Conservation (phyloP, 139 green algal species). For the Marvania coccoides region DNA sequence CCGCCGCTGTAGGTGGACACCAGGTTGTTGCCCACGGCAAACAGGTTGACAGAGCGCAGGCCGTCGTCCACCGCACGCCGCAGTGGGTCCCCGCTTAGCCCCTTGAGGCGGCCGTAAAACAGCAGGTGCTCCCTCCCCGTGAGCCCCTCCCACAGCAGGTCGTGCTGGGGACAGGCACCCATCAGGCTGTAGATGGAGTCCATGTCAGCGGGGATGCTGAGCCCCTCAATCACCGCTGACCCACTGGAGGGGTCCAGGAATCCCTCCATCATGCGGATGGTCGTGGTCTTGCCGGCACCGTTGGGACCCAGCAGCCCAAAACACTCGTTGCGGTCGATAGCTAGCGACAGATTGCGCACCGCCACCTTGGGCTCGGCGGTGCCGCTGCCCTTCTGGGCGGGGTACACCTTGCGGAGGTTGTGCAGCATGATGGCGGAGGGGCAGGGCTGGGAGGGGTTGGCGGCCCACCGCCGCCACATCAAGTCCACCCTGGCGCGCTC, state of each 20-base stretch:
- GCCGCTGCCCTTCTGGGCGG: constrained; percentile 13
- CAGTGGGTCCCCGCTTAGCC: constrained; percentile 37
- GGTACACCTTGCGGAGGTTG: constrained; percentile 32
- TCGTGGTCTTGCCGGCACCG: constrained; percentile 78
- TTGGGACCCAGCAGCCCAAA: constrained; percentile 86
- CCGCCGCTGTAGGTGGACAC: constrained; percentile 30
- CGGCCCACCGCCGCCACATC: constrained; percentile 11
- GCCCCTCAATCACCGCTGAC: constrained; percentile 42
- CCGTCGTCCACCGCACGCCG: constrained; percentile 30
- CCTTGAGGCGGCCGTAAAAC: constrained; percentile 85
- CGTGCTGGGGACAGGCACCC: constrained; percentile 45
- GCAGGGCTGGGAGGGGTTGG: background rate
- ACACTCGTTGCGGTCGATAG: constrained; percentile 42
- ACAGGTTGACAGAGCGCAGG: constrained; percentile 53
- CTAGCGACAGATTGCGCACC: constrained; percentile 33
- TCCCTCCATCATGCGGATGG: constrained; percentile 66
- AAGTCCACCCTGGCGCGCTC: constrained; percentile 15
- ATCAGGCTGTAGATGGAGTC: constrained; percentile 28
- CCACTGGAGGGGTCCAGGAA: constrained; percentile 51
- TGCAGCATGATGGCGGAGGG: constrained; percentile 28
- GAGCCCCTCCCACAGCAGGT: constrained; percentile 42
- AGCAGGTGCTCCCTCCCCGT: constrained; percentile 80
- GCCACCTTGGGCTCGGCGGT: constrained; percentile 12
- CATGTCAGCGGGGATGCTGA: constrained; percentile 53
- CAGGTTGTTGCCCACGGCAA: constrained; percentile 13